Base-by-base conservation (phyloP, 1,284 basidiomycete species). In the Cryptococcus maquisensis region DNA sequence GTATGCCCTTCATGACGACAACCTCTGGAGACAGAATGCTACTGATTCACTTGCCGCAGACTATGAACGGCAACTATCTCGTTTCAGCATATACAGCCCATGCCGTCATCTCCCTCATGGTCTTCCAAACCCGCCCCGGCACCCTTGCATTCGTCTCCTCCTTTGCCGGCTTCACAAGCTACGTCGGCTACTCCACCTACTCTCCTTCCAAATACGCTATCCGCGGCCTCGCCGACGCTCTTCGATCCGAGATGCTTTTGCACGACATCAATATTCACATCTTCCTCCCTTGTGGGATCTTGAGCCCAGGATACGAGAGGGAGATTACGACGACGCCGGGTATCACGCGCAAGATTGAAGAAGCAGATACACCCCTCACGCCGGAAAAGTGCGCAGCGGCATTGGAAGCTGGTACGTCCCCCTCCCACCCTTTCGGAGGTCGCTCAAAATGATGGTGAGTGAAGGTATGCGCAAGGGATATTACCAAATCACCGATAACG, bases 201-300 rank as follows among this genome's bases (percentile, higher is more conserved):
- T 79, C 88, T 1, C 91, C 94, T 0, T 87, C 85, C 47, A 98
- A 97, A 73, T 86, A 88, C 65, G 95, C 95, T 10, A 75, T 97
- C 16, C 80, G 92, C 77, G 93, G 88, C 32, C 82, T 97, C 1
- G 90, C 90, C 10, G 94, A 98, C 64, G 81, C 86, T 0, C 80
- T 98, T n/a, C 85, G 88, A 13, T 86, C 84, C 44, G 94, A 98
- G 70, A 78, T 94, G 50, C 76, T 85, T 55, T 78, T 96, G 1
- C 66, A 73, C 55, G 82, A 81, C 50, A 88, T 94, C 68, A 78
- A 80, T 42, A 84, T 94, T 1, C 92, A 95, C 65, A 83, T 92
- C 51, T 93, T 86, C 77, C 88, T 92, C 77, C 92, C 93, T 0
- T 83, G 82, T 0, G 93, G 90, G 0, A 96, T 98, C 76, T 82